A percentile compares a stretch with the other conserved stretches of the same genome.
Conservation (phyloP, 495 filamentous ascomycete genomes). For the Aspergillus baeticus region DNA sequence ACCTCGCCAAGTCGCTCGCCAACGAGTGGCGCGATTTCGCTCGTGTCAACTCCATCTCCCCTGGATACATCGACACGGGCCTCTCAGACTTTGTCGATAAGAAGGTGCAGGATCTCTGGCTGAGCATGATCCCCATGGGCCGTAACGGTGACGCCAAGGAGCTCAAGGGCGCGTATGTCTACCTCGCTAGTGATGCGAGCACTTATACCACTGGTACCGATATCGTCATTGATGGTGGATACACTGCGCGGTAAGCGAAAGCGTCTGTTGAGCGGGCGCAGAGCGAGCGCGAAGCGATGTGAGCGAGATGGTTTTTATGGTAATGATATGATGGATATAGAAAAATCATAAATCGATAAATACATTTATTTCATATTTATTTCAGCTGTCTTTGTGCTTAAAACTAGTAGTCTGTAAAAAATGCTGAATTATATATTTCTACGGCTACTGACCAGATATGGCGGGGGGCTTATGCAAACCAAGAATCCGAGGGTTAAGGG, state of each 20-base stretch:
- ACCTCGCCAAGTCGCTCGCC: slow-evolving; percentile 59
- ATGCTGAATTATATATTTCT: no score
- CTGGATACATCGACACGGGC: slow-evolving; percentile 79
- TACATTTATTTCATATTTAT: no score
- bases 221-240: slow-evolving; percentile 71
- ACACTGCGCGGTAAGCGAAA: slow-evolving; percentile 40
- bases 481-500: no score
- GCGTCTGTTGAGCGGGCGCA: no score
- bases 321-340: no score
- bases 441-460: no score
- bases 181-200: slow-evolving; percentile 70
- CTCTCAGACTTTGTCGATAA: slow-evolving; percentile 71
- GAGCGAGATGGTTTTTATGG: no score
- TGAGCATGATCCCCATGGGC: slow-evolving; percentile 72
- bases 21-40: slow-evolving; percentile 81
- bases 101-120: slow-evolving; percentile 70
- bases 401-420: no score
- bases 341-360: no score
- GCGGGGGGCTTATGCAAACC: no score
- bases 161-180: slow-evolving; percentile 82
- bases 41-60: slow-evolving; percentile 70
- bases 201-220: slow-evolving; percentile 84
- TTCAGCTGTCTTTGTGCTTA: no score
- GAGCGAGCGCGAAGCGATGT: no score
- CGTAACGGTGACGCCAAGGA: slow-evolving; percentile 75